A percentile compares a stretch with the other conserved stretches of the same genome.
These are phyloP conservation scores for Umbelopsis ramanniana DNA, from an alignment of 192 early-diverging fungal genomes.

Conservation along the genomic window DNA sequence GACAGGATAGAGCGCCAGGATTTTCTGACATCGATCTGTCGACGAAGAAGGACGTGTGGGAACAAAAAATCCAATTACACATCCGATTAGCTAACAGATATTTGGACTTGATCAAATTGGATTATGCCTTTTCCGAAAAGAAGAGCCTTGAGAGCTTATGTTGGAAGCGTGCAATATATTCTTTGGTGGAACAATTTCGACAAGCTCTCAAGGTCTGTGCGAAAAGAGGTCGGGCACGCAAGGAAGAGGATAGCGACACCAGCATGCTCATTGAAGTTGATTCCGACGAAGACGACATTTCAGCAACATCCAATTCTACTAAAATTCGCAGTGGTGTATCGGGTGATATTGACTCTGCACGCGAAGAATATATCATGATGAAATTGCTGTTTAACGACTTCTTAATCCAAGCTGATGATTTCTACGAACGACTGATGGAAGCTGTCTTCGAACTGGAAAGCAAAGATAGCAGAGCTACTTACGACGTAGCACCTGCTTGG, in stretches of 20 bases:
- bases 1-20: not conserved
- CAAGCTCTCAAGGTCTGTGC: constrained; percentile 39
- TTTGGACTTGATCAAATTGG: constrained; percentile 45
- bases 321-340: not conserved
- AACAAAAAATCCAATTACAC: constrained; percentile 38
- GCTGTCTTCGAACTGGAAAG: constrained; percentile 13
- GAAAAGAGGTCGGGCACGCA: not conserved
- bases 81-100: constrained; percentile 47
- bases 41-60: constrained; percentile 26
- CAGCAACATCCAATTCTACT: not conserved
- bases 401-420: constrained; percentile 48
- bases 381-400: constrained; percentile 47
- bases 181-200: constrained; percentile 56
- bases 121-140: constrained; percentile 52
- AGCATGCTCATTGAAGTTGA: not conserved
- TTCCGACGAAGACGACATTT: not conserved
- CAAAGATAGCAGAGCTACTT: constrained; percentile 18
- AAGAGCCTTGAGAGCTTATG: constrained; percentile 58
- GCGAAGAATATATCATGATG: constrained; percentile 27
- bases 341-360: not conserved
- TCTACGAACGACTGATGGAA: constrained; percentile 45
- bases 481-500: constrained; percentile 12
- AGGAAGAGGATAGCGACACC: constrained; percentile 7
- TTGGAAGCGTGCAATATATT: constrained; percentile 60
- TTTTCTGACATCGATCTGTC: not conserved